phyloP scores from a whole-genome alignment of 495 filamentous ascomycete species.

The Tuber magnatum region DNA sequence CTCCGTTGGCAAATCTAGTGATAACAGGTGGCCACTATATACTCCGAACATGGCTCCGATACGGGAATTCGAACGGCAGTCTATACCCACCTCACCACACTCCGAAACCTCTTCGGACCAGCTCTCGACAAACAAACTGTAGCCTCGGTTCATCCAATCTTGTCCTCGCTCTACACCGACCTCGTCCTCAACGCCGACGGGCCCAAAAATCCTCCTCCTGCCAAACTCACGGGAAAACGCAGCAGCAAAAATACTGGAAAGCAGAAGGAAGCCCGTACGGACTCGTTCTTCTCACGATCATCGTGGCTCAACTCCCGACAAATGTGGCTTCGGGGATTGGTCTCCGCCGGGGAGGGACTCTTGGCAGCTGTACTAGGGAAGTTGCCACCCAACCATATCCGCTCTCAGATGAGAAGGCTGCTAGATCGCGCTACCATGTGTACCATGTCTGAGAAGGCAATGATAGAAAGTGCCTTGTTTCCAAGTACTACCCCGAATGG shows the following conservation, averaged over 20 bases:
- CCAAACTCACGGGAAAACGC: slow-evolving; percentile 22
- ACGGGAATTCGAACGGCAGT: slow-evolving; percentile 14
- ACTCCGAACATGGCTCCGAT: slow-evolving; percentile 18
- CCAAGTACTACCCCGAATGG: slow-evolving; percentile 8
- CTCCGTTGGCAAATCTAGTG: slow-evolving; percentile 24
- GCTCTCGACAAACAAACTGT: slow-evolving; percentile 17
- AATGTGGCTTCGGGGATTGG: slow-evolving; percentile 7
- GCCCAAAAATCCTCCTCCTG: background rate
- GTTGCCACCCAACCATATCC: slow-evolving; percentile 20
- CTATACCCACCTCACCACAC: slow-evolving; percentile 30
- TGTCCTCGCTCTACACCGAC: slow-evolving; percentile 24
- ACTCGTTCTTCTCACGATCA: slow-evolving; percentile 14
- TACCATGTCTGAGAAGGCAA: slow-evolving; percentile 29
- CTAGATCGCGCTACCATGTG: slow-evolving; percentile 36
- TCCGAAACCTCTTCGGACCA: slow-evolving; percentile 30
- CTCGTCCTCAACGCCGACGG: slow-evolving; percentile 12
- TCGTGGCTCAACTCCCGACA: background rate
- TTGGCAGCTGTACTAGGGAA: slow-evolving; percentile 25
- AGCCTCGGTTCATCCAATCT: slow-evolving; percentile 17
- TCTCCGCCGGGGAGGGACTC: slow-evolving; percentile 18
- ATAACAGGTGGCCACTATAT: slow-evolving; percentile 25
- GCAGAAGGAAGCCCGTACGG: slow-evolving; percentile 25
- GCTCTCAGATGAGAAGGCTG: slow-evolving; percentile 29
- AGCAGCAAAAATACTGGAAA: slow-evolving; percentile 2
- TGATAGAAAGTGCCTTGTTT: slow-evolving; percentile 38